These are phyloP conservation scores for Alternaria solani DNA, from an alignment of 2,329 filamentous ascomycete species.

Conservation along the genomic window DNA sequence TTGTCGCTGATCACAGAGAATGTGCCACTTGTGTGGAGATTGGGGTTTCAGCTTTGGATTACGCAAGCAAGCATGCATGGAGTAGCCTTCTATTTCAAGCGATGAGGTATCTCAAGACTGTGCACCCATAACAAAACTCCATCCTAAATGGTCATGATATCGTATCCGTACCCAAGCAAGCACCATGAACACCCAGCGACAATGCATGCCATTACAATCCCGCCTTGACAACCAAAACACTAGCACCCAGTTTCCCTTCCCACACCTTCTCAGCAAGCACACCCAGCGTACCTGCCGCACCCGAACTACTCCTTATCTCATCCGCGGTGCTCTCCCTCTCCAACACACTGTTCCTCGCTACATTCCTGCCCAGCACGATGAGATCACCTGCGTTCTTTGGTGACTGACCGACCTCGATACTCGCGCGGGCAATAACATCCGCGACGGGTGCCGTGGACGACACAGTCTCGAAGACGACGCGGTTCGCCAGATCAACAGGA, in stretches of 20 bases:
- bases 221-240: constrained; percentile 75
- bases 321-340: constrained; percentile 50
- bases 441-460: constrained; percentile 44
- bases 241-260: constrained; percentile 67
- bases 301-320: constrained; percentile 42
- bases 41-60: background rate
- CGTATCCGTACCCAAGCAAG: background rate
- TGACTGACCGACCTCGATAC: constrained; percentile 66
- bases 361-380: constrained; percentile 69
- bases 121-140: background rate
- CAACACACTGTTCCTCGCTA: constrained; percentile 32
- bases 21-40: constrained; percentile 2
- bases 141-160: background rate
- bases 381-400: constrained; percentile 74
- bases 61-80: constrained; percentile 6
- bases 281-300: constrained; percentile 61
- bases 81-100: background rate
- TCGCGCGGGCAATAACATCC: constrained; percentile 63
- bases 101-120: background rate
- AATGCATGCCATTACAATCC: constrained; percentile 16
- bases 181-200: background rate
- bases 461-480: constrained; percentile 67
- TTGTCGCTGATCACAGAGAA: constrained; percentile 8
- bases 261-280: constrained; percentile 68
- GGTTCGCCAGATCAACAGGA: constrained; percentile 57